A percentile compares a stretch with the other conserved stretches of the same genome.
Conservation (phyloP, 192 early-diverging fungal species). For the Linnemannia schmuckeri region DNA sequence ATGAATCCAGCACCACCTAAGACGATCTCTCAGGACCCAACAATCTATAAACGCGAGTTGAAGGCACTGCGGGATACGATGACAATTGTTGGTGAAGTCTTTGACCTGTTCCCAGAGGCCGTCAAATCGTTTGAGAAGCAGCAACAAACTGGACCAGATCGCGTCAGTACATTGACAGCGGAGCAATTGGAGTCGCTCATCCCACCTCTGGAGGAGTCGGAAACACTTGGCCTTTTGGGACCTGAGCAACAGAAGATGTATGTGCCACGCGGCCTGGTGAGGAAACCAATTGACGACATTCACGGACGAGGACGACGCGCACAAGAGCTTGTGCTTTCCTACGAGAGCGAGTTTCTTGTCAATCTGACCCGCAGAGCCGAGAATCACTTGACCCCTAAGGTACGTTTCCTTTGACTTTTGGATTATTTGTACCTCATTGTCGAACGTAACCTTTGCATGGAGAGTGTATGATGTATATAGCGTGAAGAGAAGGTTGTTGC, state of each 20-base stretch:
- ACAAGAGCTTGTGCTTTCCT: constrained; percentile 32
- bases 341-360: constrained; percentile 41
- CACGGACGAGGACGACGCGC: constrained; percentile 14
- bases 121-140: constrained; percentile 47
- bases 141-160: constrained; percentile 23
- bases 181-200: constrained; percentile 44
- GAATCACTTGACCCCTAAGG: constrained; percentile 28
- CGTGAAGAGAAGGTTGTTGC: too few species aligned
- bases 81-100: constrained; percentile 35
- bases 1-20: constrained; percentile 27
- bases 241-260: constrained; percentile 28
- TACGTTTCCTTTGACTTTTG: background rate
- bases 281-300: constrained; percentile 25
- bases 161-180: constrained; percentile 19
- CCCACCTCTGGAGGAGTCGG: constrained; percentile 36
- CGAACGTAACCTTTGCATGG: too few species aligned
- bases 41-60: constrained; percentile 16
- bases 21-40: constrained; percentile 23
- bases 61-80: constrained; percentile 34
- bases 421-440: background rate
- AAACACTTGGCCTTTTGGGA: constrained; percentile 9
- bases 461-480: too few species aligned
- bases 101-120: constrained; percentile 39
- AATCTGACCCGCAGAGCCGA: constrained; percentile 31
- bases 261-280: constrained; percentile 33